A percentile compares a stretch with the other conserved stretches of the same genome.
Conservation (phyloP, 2,329 filamentous ascomycete species). For the Zymoseptoria passerinii region DNA sequence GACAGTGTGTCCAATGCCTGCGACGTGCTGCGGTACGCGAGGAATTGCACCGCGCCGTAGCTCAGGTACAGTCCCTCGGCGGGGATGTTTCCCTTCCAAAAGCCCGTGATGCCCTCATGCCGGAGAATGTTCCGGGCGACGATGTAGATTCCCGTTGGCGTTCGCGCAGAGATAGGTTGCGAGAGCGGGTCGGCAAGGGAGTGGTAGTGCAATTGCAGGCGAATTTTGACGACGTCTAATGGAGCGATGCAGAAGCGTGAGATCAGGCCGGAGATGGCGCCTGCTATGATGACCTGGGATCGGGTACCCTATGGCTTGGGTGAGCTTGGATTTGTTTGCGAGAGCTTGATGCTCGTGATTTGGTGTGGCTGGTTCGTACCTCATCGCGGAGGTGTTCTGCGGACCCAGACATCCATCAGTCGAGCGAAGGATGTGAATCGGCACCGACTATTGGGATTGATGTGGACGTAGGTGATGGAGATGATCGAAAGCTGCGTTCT, state of each 20-base stretch:
- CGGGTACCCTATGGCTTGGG: slow-evolving; percentile 50
- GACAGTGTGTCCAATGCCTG: slow-evolving; percentile 53
- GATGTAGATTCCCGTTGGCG: slow-evolving; percentile 19
- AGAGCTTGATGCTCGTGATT: neutral
- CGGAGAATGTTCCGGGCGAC: slow-evolving; percentile 56
- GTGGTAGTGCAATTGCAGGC: slow-evolving; percentile 85
- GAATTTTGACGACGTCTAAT: slow-evolving; percentile 96
- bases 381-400: slow-evolving; percentile 62
- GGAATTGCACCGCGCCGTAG: slow-evolving; percentile 86
- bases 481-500: neutral
- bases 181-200: slow-evolving; percentile 67
- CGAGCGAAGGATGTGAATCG: neutral
- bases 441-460: neutral
- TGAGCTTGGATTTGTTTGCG: neutral
- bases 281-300: slow-evolving; percentile 57
- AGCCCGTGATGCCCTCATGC: slow-evolving; percentile 71
- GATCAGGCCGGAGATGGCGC: slow-evolving; percentile 70
- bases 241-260: slow-evolving; percentile 91
- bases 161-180: slow-evolving; percentile 33
- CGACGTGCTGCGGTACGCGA: slow-evolving; percentile 69
- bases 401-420: slow-evolving; percentile 54
- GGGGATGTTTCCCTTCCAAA: slow-evolving; percentile 98
- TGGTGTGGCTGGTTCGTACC: slow-evolving; percentile 34
- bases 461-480: neutral
- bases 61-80: slow-evolving; percentile 89